These are phyloP conservation scores for Trametes cinnabarina DNA, from an alignment of 768 basidiomycete species.

Conservation along the genomic window DNA sequence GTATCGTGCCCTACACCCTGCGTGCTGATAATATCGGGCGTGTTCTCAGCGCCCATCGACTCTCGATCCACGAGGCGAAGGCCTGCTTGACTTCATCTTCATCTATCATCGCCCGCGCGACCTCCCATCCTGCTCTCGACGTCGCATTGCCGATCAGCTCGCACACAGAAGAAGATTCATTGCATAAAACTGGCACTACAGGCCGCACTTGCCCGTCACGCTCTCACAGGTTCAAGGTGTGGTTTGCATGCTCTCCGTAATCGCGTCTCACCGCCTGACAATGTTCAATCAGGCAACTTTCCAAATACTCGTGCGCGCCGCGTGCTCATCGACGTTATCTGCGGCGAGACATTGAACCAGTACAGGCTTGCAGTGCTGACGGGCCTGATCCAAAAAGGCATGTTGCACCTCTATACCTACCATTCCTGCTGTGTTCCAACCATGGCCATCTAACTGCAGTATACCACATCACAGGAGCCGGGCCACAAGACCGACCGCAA, in stretches of 20 bases:
- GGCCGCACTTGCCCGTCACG: not conserved
- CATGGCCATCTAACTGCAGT: not conserved
- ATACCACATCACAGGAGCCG: not conserved
- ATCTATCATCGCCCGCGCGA: not conserved
- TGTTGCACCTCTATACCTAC: not conserved
- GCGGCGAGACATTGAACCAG: conserved; percentile 7
- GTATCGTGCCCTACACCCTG: conserved; percentile 17
- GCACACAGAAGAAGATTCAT: too few species aligned
- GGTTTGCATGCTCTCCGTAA: not conserved
- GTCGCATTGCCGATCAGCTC: too few species aligned
- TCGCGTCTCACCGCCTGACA: conserved; percentile 3
- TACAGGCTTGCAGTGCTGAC: conserved; percentile 5
- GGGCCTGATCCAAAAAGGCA: conserved; percentile 16
- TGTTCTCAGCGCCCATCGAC: conserved; percentile 3
- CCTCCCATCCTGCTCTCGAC: not conserved
- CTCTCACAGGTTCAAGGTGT: conserved; percentile 2
- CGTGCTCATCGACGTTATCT: not conserved
- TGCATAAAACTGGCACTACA: too few species aligned
- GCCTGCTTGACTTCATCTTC: not conserved
- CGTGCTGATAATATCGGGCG: not conserved
- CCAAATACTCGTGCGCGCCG: not conserved
- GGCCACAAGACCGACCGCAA: not conserved
- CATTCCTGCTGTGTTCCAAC: not conserved
- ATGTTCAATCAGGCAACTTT: not conserved
- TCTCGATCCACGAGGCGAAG: not conserved